Base-by-base conservation (phyloP, 257 asterid genomes). In the Cinchona pubescens region DNA sequence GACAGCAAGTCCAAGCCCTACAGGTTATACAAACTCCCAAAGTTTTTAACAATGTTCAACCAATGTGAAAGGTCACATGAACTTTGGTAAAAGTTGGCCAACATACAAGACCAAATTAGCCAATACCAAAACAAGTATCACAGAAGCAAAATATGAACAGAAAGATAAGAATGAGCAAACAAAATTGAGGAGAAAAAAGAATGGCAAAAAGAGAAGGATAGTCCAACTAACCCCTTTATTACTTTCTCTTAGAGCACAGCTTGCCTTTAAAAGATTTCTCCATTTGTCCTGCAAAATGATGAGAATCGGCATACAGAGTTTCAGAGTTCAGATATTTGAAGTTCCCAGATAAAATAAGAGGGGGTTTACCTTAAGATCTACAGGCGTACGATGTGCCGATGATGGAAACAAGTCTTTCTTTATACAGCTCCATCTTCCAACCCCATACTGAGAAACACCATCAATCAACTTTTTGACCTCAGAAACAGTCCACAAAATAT, bases 241-340 rank as follows among this genome's bases (percentile, higher is more conserved):
- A 81, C 84, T 85, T 77, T 83, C 90, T 48, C 79, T 89, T 79
- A 87, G 89, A 72, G 89, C 79, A 69, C 91, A 86, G 34, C 96
- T 87, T 76, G 98, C 99, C 83, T 95, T 95, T 84, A 95, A 82
- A 81, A 92, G 99, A 84, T 95, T 92, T 75, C 99, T 84, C 99
- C 99, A 95, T 80, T 95, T 95, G 85, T 95, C 99, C 99, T 92
- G 90, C 72, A 37, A 71, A 32, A 68, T 74, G 61, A 69, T 67
- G 55, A 27, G 59, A 34, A 76, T 75, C 82, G 42, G 65, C 62
- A 63, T 6, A 66, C 25, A 14, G 18, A 59, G 69, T 60, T 69
- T 69, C 8, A 46, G 51, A 27, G 29, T 29, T 46, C 16, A 69
- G 65, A 16, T 15, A 9, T 25, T 21, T 49, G 21, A 75, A 23